Evolutionary conservation across 768 basidiomycete genomes (phyloP), one percentile per base, ranked within the genome.

Genomic region (Zangia roseola): DNA sequence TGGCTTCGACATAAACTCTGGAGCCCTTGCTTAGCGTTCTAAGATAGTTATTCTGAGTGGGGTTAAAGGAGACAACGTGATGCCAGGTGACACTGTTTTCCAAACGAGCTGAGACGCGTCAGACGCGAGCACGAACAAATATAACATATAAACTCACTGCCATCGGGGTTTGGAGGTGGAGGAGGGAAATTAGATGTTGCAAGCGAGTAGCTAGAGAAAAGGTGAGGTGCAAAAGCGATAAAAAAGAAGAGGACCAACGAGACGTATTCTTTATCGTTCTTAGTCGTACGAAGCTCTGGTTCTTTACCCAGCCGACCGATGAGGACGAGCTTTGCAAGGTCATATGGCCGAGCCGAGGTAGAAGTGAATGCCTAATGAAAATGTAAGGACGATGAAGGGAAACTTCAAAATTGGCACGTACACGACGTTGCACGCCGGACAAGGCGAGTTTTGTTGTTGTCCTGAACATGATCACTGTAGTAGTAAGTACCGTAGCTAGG

Each of bases 1-100:
- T 75, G 24, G 90, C 84, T 65, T 94, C 91, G 30, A 89, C 90
- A 52, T 83, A 92, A 16, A 94, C 91, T 49, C 73, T 82, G 41
- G 79, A 71, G 6, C 91, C 91, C 55, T 88, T 88, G 57, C 68
- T 77, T 34, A 94, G 63, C 36, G 69, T 81, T 50, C 71, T 74
- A 30, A 94, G 78, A 59, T 79, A 89, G 50, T 73, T 80, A 55
- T 84, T 84, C n/a, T 80, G 58, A 34, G 37, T 5, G 8, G 81
- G 75, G n/a, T 71, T 70, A 74, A 93, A 93, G 21, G 85, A 91
- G 40, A 91, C 59, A 40, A 94, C 58, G 38, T 82, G 73, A 61
- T 94, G 91, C 81, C 84, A 94, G 20, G 87, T 85, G 8, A 86
- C 77, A 13, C 70, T 73, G 5, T 74, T 56, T 23, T 74, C 72